These are phyloP conservation scores for Hibiscus trionum DNA, from an alignment of 345 rosid species.

Conservation along the genomic window DNA sequence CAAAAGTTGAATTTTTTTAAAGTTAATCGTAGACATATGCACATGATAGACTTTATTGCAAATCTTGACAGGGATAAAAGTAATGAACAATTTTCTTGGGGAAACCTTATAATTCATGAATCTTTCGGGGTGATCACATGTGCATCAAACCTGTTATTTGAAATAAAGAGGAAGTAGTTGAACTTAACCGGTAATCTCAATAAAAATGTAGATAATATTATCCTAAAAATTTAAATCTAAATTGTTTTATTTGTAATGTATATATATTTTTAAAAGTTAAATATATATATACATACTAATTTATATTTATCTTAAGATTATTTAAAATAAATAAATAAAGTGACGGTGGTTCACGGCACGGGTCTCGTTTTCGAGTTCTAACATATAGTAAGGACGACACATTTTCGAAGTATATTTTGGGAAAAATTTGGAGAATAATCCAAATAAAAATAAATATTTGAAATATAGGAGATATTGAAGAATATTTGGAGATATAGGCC, in stretches of 20 bases:
- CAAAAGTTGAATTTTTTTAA: not conserved
- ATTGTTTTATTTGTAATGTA: too few species aligned
- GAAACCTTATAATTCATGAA: not conserved
- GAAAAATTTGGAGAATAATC: too few species aligned
- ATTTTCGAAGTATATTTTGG: not conserved
- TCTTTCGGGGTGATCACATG: not conserved
- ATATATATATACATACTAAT: too few species aligned
- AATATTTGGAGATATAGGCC: too few species aligned
- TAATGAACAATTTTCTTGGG: not conserved
- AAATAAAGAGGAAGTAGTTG: too few species aligned
- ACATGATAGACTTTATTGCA: conserved; percentile 16
- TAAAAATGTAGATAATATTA: too few species aligned
- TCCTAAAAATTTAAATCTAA: too few species aligned
- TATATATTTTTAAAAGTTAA: too few species aligned
- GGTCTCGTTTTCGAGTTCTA: not conserved
- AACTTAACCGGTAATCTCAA: too few species aligned
- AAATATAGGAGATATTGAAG: too few species aligned
- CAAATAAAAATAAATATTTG: too few species aligned
- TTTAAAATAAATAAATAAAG: not conserved
- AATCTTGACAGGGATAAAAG: conserved; percentile 4
- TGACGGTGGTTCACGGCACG: not conserved
- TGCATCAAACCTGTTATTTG: not conserved
- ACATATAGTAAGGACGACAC: not conserved
- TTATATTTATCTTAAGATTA: too few species aligned
- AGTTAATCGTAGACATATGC: conserved; percentile 7